phyloP scores from a whole-genome alignment of 177 flowering plant genomes.

The Vitis hybrid region DNA sequence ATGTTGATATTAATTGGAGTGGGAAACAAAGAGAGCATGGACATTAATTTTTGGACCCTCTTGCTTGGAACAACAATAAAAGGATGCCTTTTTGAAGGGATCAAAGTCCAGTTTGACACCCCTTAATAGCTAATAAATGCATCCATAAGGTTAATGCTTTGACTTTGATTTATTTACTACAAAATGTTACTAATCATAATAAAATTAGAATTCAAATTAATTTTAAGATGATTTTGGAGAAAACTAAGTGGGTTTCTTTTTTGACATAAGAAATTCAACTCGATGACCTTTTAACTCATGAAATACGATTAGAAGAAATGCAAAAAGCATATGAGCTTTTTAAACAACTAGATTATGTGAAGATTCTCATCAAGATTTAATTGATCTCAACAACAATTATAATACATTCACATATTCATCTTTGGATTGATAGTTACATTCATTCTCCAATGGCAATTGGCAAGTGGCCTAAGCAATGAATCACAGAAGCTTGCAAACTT shows the following conservation, averaged over 20 bases:
- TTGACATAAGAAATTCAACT: no score
- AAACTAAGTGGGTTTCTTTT: not conserved
- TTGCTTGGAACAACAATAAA: slow-evolving; percentile 35
- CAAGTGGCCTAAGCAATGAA: no score
- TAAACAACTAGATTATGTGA: slow-evolving; percentile 44
- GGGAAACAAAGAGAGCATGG: slow-evolving; percentile 4
- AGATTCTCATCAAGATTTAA: slow-evolving; percentile 34
- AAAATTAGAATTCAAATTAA: no score
- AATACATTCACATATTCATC: no score
- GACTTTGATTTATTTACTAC: no score
- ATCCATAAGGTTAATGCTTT: slow-evolving; percentile 20
- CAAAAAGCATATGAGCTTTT: slow-evolving; percentile 29
- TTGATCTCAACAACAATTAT: no score
- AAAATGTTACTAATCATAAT: no score
- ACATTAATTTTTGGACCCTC: slow-evolving; percentile 16
- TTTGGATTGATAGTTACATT: no score
- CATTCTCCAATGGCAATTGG: no score
- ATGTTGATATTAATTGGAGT: slow-evolving; percentile 30
- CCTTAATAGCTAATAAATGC: slow-evolving; percentile 32
- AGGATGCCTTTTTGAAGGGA: slow-evolving; percentile 46
- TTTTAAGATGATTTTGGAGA: no score
- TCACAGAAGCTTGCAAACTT: no score
- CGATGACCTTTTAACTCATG: slow-evolving; percentile 50
- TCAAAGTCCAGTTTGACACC: slow-evolving; percentile 37
- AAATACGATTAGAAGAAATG: slow-evolving; percentile 35